phyloP scores from a whole-genome alignment of 177 flowering plant genomes.

The Tripterygium wilfordii region DNA sequence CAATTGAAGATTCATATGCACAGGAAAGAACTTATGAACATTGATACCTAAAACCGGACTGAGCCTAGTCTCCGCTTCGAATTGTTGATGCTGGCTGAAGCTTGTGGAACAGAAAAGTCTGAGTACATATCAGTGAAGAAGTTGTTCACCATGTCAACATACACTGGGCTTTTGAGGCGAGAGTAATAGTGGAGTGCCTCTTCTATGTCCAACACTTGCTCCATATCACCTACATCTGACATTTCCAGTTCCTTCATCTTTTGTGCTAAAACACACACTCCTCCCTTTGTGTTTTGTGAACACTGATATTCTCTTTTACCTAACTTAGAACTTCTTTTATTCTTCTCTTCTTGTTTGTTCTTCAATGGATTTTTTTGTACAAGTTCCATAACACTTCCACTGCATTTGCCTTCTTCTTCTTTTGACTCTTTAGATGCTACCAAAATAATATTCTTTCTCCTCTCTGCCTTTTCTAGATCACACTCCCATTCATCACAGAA shows the following conservation, averaged over 20 bases:
- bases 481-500: constrained; percentile 13
- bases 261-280: constrained; percentile 11
- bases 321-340: neutral
- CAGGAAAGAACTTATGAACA: no score
- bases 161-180: constrained; percentile 35
- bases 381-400: constrained; percentile 1
- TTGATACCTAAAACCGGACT: neutral
- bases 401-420: constrained; percentile 8
- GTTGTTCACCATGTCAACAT: constrained; percentile 35
- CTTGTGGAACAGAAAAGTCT: constrained; percentile 19
- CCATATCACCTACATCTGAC: constrained; percentile 30
- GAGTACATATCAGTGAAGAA: constrained; percentile 34
- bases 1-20: neutral
- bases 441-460: neutral
- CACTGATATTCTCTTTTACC: constrained; percentile 8
- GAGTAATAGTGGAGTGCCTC: constrained; percentile 48
- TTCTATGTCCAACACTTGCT: constrained; percentile 35
- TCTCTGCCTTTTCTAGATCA: constrained; percentile 6
- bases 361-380: constrained; percentile 10
- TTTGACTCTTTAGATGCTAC: constrained; percentile 1
- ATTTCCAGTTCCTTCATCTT: constrained; percentile 40
- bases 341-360: constrained; percentile 22
- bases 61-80: constrained; percentile 16
- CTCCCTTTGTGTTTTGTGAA: neutral
- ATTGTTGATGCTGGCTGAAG: constrained; percentile 18